phyloP scores from a whole-genome alignment of 176 grass and related monocot genomes.

The Oryza rufipogon region DNA sequence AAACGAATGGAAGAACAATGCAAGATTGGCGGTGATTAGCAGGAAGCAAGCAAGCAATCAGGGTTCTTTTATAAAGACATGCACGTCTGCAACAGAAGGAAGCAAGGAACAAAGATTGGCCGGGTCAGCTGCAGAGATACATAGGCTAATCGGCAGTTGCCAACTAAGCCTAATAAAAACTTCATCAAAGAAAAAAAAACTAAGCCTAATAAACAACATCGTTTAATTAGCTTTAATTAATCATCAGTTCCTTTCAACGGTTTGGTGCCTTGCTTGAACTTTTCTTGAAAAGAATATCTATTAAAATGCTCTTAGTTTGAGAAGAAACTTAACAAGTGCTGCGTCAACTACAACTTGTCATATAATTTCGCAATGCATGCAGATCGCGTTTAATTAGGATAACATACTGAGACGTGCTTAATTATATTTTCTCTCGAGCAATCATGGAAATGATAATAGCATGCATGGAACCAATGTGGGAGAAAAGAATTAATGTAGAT shows the following conservation, averaged over 20 bases:
- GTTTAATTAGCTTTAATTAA: not conserved
- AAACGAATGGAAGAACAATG: not conserved
- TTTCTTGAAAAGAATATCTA: not conserved
- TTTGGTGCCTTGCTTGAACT: not conserved
- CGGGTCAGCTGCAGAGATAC: not conserved
- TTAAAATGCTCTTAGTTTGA: not conserved
- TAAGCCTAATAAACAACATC: conserved; percentile 13
- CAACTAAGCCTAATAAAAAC: conserved; percentile 33
- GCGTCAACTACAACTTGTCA: not conserved
- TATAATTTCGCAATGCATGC: not conserved
- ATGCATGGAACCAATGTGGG: not conserved
- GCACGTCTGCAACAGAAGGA: conserved; percentile 2
- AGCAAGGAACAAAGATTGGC: conserved; percentile 18
- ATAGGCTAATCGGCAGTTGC: not conserved
- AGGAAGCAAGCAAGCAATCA: not conserved
- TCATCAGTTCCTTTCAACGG: not conserved
- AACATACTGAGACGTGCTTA: not conserved
- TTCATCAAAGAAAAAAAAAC: not conserved
- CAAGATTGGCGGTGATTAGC: not conserved
- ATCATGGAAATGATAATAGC: not conserved
- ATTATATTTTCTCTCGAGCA: not conserved
- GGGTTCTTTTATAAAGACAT: conserved; percentile 35
- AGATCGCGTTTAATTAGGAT: not conserved
- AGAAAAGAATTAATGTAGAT: not conserved
- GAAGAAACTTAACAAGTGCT: conserved; percentile 10